Evolutionary conservation across 352 stramenopile genomes (phyloP).

Genomic region (Phytophthora rubi): DNA sequence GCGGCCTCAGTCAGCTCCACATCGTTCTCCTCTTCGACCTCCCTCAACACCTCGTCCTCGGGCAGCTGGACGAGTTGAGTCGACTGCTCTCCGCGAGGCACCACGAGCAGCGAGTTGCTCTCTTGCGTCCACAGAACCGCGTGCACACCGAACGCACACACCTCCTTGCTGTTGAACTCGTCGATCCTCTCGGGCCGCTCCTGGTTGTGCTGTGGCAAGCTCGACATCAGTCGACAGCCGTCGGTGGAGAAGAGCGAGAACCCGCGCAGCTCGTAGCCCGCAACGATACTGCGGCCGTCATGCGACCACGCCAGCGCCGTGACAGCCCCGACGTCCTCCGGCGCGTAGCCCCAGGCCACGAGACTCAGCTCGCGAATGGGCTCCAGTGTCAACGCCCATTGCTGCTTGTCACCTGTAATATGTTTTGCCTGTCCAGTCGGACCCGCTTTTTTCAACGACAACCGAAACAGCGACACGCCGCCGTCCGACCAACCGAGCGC

Average conservation of each 20-base stretch:
- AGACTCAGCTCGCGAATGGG: conserved; percentile 72
- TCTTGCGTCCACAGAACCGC: conserved; percentile 67
- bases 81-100: conserved; percentile 57
- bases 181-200: conserved; percentile 39
- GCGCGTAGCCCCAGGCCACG: conserved; percentile 63
- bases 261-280: conserved; percentile 76
- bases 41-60: conserved; percentile 23
- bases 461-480: conserved; percentile 67
- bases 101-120: conserved; percentile 66
- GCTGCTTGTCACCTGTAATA: neutral
- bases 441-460: conserved; percentile 41
- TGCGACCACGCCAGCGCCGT: conserved; percentile 72
- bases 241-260: conserved; percentile 85
- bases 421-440: conserved; percentile 4
- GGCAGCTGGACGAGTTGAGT: conserved; percentile 41
- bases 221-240: conserved; percentile 85
- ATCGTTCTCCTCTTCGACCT: conserved; percentile 21
- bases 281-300: conserved; percentile 61
- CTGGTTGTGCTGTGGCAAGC: conserved; percentile 79
- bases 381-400: conserved; percentile 48
- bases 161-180: conserved; percentile 50
- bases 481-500: conserved; percentile 81
- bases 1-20: conserved; percentile 19
- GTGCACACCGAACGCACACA: conserved; percentile 65
- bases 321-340: conserved; percentile 62